Base-by-base conservation (phyloP, 2,329 filamentous ascomycete genomes). In the Aspergillus sergii region DNA sequence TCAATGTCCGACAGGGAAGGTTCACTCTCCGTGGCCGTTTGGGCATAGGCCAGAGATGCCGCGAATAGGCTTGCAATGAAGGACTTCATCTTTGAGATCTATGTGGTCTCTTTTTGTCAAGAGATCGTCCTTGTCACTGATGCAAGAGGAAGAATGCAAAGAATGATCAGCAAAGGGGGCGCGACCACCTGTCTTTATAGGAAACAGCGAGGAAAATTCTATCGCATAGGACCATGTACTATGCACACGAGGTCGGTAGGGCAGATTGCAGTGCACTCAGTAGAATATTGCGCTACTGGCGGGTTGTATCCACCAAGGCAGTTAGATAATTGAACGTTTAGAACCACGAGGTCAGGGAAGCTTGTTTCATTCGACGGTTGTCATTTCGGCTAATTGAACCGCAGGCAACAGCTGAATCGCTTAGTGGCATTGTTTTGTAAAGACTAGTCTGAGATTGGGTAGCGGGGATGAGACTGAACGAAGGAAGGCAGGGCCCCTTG, bases 61-160 rank as follows among this genome's bases (percentile, higher is more conserved):
- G 66, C 67, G 51, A 77, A 68, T 56, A 76, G 55, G 46, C 68
- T 63, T 48, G 68, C 58, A 53, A 72, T 57, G 32, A 69, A 66
- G 81, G 78, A 82, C 82, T 70, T 84, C 83, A 75, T 88, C 81
- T 72, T 86, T 81, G 21, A n/a, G 1, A 51, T 21, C 57, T 19
- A 30, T 28, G 8, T 30, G 23, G 10, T 26, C 11, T 26, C 30
- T 30, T 23, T 32, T 48, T 41, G 26, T 11, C 21, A 39, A 39
- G 26, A n/a, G 39, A 53, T 59, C 23, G 45, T 57, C 39, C 26
- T 23, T 32, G 32, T 50, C 19, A 21, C 36, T 21, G 57, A 50
- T 50, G 12, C 36, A 51, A 23, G 23, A 57, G 41, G 14, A 39
- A 30, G 16, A 28, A 60, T 41, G 19, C 36, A n/a, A 45, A 28